These are phyloP conservation scores for Pseudozyma pruni DNA, from an alignment of 1,284 basidiomycete species.

Conservation along the genomic window DNA sequence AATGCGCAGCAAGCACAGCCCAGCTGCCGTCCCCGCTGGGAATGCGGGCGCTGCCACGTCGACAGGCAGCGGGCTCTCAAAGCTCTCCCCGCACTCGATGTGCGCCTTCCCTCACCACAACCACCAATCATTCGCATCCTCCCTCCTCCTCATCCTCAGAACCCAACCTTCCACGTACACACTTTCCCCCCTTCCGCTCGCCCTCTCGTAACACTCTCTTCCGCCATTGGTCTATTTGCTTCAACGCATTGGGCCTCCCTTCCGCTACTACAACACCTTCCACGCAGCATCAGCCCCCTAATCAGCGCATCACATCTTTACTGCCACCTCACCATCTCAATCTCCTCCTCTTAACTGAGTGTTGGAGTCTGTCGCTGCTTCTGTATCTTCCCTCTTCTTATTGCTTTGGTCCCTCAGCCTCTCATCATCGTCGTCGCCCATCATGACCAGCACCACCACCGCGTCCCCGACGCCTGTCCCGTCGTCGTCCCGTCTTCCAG, in stretches of 20 bases:
- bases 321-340: background rate
- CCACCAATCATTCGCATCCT: constrained; percentile 16
- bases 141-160: constrained; percentile 1
- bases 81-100: constrained; percentile 13
- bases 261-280: no score
- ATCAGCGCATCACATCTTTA: background rate
- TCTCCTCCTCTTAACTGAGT: constrained; percentile 49
- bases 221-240: constrained; percentile 15
- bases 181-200: background rate
- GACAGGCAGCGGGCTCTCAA: constrained; percentile 16
- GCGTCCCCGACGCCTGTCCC: constrained; percentile 10
- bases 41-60: constrained; percentile 23
- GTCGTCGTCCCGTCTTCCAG: constrained; percentile 31
- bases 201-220: background rate
- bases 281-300: constrained; percentile 2
- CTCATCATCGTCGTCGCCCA: constrained; percentile 15
- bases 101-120: constrained; percentile 1
- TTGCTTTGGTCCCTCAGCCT: background rate
- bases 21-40: constrained; percentile 2
- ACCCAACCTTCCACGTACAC: constrained; percentile 29
- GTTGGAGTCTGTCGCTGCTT: constrained; percentile 20
- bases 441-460: constrained; percentile 21
- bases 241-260: constrained; percentile 31
- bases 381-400: background rate
- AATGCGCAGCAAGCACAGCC: constrained; percentile 13